These are phyloP conservation scores for Coriolopsis trogii DNA, from an alignment of 1,284 basidiomycete species.

Conservation along the genomic window DNA sequence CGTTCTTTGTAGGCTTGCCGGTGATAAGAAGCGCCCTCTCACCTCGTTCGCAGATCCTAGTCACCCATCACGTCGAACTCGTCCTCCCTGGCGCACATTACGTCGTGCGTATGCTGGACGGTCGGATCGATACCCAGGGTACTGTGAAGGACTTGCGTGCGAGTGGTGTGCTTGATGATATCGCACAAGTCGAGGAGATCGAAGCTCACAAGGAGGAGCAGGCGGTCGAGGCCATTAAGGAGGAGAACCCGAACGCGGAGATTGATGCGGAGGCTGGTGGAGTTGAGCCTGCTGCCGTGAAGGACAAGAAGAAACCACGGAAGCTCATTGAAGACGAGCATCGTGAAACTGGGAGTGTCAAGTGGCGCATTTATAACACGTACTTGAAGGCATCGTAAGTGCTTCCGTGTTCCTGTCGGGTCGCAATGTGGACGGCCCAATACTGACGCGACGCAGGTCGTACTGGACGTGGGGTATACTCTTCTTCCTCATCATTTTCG, in stretches of 20 bases:
- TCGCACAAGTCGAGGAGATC: conserved; percentile 46
- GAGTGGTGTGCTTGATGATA: conserved; percentile 60
- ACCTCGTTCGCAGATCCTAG: conserved; percentile 51
- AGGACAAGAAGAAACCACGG: conserved; percentile 53
- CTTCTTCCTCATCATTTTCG: conserved; percentile 49
- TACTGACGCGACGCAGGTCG: conserved; percentile 42
- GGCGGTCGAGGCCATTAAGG: conserved; percentile 40
- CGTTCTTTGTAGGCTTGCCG: conserved; percentile 21
- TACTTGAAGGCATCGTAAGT: conserved; percentile 72
- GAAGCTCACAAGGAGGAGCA: conserved; percentile 36
- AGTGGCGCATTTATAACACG: conserved; percentile 78
- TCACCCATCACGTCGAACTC: conserved; percentile 78
- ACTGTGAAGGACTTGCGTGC: conserved; percentile 59
- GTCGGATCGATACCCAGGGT: conserved; percentile 71
- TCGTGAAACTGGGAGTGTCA: conserved; percentile 74
- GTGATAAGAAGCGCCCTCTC: not conserved
- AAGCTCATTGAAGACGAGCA: conserved; percentile 74
- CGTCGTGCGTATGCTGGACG: conserved; percentile 74
- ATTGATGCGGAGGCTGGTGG: conserved; percentile 31
- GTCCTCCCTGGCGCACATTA: conserved; percentile 72
- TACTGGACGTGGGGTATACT: conserved; percentile 67
- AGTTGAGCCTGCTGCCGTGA: conserved; percentile 28
- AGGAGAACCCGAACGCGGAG: conserved; percentile 34
- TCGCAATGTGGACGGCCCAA: not conserved
- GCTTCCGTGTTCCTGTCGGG: not conserved